Evolutionary conservation across 495 filamentous ascomycete genomes (phyloP), one percentile per base, ranked within the genome.

Genomic region (Haplographium delicatum): DNA sequence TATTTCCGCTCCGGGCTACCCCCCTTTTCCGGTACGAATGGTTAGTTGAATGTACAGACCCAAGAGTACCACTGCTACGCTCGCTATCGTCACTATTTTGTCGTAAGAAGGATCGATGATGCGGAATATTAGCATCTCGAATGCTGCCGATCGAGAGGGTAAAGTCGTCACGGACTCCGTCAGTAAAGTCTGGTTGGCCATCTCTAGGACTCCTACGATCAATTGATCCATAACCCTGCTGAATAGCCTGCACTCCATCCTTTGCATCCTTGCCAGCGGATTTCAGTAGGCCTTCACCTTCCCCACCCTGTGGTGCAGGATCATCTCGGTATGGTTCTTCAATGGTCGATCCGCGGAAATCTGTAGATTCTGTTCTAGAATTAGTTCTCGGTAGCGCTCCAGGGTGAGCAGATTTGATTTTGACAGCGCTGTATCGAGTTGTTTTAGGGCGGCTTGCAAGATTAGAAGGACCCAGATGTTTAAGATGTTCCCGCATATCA

Each of bases 381-480:
- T 57, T 51, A 20, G 40, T 20, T 34, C 58, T 43, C n/a, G n/a
- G n/a, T n/a, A n/a, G n/a, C 1, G 47, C 23, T 2, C 27, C 23
- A 18, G 19, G 28, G 22, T 46, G 46, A 33, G 78, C 81, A 5
- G 80, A 81, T 66, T 96, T 96, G 66, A 95, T 91, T 66, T 96
- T 96, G 43, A 98, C 90, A 10, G 81, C 83, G 26, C 83, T 84
- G 51, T 89, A 91, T n/a, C 84, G 83, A 1, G 93, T 96, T 46
- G 78, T 72, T 53, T 85, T 83, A 3, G 93, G 93, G 28, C 86
- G 80, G 44, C 80, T 87, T 2, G 93, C 94, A 13, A 86, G 78
- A 59, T 98, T 98, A 1, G 89, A 94, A 0, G 93, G 93, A 0
- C 94, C 93, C 2, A 98, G 81, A 58, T 93, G 86, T 59, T 88